Evolutionary conservation across 2,329 filamentous ascomycete species (phyloP), one percentile per base, ranked within the genome.

Genomic region (Colletotrichum sp.): DNA sequence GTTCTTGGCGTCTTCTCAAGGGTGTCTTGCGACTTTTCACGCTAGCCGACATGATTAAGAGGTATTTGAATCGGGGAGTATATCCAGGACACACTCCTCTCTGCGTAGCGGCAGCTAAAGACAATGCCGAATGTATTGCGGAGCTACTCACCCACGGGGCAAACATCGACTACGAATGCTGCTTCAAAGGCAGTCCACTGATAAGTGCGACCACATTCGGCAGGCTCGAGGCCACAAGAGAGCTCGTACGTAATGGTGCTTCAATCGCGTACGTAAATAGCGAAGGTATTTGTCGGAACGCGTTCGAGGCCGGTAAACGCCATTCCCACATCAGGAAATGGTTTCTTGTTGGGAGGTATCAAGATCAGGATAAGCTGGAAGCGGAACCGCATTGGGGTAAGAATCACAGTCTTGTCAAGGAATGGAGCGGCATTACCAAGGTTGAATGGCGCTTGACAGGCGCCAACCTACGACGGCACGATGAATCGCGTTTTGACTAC

Each of bases 401-500:
- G 0, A 5, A 21, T 1, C 15, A 9, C 2, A 5, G 0, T 6
- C 9, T n/a, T 4, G 16, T 36, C 26, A 26, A 21, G 2, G 15
- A 18, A 10, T 68, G 65, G 65, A 36, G 44, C 6, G 65, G 65
- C 0, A 0, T 1, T 8, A 21, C 10, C 7, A 68, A 16, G 28
- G 8, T n/a, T 1, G n/a, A 59, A 18, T 68, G 65, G 65, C 26
- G 30, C 8, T 12, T 68, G 10, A 57, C 44, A 3, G 65, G 44
- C 0, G 6, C 3, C 7, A 18, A n/a, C 2, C 24, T 0, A 24
- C 13, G 44, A 18, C 12, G 65, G 3, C 30, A 21, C 1, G 7
- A 18, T 18, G 49, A 68, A 0, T 68, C 65, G 4, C 0, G 44
- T 0, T 68, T 55, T 0, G 65, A 39, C 6, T 68, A 36, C 6